phyloP scores from a whole-genome alignment of 192 early-diverging fungal species.

The Backusella tarrabulga region DNA sequence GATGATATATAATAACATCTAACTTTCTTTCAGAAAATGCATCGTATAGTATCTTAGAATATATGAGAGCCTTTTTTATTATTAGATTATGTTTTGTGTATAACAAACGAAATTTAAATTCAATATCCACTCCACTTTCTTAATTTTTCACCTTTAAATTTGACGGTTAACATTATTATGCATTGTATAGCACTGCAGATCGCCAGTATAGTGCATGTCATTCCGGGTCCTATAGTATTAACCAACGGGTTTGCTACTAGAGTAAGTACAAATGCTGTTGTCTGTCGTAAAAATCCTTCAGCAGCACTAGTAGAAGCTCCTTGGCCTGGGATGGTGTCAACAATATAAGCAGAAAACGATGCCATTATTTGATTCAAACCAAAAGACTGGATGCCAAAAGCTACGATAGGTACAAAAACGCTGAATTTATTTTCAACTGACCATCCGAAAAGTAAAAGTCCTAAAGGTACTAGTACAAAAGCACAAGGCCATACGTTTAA shows the following conservation, averaged over 20 bases:
- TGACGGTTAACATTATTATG: too few relatives aligned
- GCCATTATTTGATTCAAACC: slow-evolving; percentile 46
- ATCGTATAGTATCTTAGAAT: too few relatives aligned
- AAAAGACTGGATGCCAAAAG: slow-evolving; percentile 49
- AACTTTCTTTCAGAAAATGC: too few relatives aligned
- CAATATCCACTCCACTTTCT: too few relatives aligned
- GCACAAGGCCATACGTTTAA: slow-evolving; percentile 41
- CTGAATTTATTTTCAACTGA: slow-evolving; percentile 33
- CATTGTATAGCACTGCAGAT: too few relatives aligned
- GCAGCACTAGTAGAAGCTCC: slow-evolving; percentile 47
- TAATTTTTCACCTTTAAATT: too few relatives aligned
- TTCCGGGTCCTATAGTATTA: slow-evolving; percentile 38
- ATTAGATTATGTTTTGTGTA: too few relatives aligned
- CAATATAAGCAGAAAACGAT: slow-evolving; percentile 41
- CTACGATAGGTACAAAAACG: slow-evolving; percentile 41
- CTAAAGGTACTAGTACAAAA: slow-evolving; percentile 41
- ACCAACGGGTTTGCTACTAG: slow-evolving; percentile 42
- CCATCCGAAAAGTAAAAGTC: slow-evolving; percentile 47
- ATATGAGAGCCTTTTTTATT: too few relatives aligned
- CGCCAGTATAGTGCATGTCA: too few relatives aligned
- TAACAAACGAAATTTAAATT: too few relatives aligned
- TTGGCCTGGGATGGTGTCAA: slow-evolving; percentile 45
- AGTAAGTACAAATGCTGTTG: slow-evolving; percentile 41
- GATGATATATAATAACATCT: too few relatives aligned
- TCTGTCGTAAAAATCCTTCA: slow-evolving; percentile 43